Percentiles rank a stretch among this genome's conserved stretches.
Evolutionary conservation across 345 rosid species (phyloP).

Genomic region (Geranium rotundifolium): DNA sequence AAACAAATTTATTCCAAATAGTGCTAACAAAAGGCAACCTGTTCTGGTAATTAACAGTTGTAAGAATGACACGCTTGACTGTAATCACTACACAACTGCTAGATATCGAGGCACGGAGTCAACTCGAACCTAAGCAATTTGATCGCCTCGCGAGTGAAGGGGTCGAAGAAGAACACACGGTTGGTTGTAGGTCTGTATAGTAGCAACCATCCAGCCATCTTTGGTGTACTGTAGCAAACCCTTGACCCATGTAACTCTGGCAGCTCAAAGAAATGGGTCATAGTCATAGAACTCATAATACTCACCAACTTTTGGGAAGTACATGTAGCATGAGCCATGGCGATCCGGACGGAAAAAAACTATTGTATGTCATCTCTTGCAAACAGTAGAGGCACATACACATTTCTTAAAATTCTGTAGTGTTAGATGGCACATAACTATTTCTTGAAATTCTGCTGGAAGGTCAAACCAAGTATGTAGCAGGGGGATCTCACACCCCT

Average conservation of each 20-base stretch:
- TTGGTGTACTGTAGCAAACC: constrained; percentile 54
- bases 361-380: constrained; percentile 51
- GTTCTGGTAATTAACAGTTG: constrained; percentile 40
- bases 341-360: constrained; percentile 44
- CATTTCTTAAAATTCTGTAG: constrained; percentile 44
- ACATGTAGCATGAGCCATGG: constrained; percentile 48
- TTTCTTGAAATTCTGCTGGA: constrained; percentile 43
- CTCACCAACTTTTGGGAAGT: constrained; percentile 37
- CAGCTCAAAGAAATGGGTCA: constrained; percentile 34
- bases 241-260: constrained; percentile 50
- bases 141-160: constrained; percentile 39
- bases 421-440: constrained; percentile 31
- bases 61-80: constrained; percentile 41
- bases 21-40: constrained; percentile 53
- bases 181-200: constrained; percentile 33
- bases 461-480: constrained; percentile 40
- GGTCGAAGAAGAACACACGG: constrained; percentile 55
- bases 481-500: constrained; percentile 18
- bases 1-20: constrained; percentile 53
- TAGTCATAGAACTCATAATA: constrained; percentile 51
- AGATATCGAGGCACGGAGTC: constrained; percentile 47
- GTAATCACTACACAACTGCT: constrained; percentile 44
- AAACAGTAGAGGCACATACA: constrained; percentile 40
- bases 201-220: constrained; percentile 73
- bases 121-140: constrained; percentile 47